Percentiles rank a stretch among this genome's conserved stretches.
phyloP scores from a whole-genome alignment of 257 asterid genomes.

The Nicotiana obtusifolia region DNA sequence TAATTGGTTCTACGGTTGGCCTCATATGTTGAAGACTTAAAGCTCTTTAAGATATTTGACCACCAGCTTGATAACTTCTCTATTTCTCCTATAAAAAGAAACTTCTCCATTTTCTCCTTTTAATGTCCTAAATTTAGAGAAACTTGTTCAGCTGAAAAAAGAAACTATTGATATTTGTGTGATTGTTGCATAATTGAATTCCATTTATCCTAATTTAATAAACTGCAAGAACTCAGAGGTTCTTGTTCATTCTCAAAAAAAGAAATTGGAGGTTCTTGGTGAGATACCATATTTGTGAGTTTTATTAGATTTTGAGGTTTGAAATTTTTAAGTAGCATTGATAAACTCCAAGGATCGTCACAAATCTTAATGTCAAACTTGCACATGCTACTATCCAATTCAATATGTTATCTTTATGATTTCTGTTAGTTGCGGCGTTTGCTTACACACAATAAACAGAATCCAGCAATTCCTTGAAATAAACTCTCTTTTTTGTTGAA shows the following conservation, averaged over 20 bases:
- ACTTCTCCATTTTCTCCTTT: not conserved
- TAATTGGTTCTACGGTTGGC: not conserved
- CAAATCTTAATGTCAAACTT: not conserved
- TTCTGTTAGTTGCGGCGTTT: not conserved
- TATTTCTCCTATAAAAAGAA: not conserved
- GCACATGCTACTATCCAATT: not conserved
- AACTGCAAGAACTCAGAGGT: not conserved
- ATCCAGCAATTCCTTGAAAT: slow-evolving; percentile 5
- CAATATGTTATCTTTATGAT: not conserved
- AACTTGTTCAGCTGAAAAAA: not conserved
- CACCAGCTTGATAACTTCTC: not conserved
- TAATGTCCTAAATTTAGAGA: not conserved
- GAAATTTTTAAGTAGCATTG: not conserved
- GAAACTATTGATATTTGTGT: not conserved
- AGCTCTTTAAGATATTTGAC: not conserved
- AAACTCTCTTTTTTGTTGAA: not conserved
- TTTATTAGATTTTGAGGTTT: not conserved
- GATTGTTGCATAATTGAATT: not conserved
- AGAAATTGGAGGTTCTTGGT: not conserved
- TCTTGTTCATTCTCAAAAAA: not conserved
- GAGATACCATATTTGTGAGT: not conserved
- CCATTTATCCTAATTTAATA: not conserved
- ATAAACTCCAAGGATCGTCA: not conserved
- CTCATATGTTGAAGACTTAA: slow-evolving; percentile 3
- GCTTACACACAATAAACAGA: not conserved